Evolutionary conservation across 192 early-diverging fungal species (phyloP).

Genomic region (Spizellomyces sp.): DNA sequence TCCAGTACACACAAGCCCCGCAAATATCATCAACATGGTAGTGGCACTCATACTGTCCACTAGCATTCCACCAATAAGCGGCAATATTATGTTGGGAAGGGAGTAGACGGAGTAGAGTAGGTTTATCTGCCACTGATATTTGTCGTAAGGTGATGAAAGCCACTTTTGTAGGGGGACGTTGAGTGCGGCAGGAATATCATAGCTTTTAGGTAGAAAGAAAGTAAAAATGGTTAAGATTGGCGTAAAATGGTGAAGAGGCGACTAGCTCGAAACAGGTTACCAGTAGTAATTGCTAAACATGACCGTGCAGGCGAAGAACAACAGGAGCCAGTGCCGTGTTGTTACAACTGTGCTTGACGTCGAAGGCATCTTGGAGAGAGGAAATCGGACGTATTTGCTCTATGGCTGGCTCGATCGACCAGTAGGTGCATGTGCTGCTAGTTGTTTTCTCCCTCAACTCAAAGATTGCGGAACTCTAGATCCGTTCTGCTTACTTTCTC

Average conservation of each 20-base stretch:
- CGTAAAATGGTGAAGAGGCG: background rate
- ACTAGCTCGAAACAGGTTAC: background rate
- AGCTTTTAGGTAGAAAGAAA: conserved; percentile 28
- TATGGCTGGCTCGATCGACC: no score
- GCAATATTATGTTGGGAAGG: conserved; percentile 68
- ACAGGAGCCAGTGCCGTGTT: conserved; percentile 19
- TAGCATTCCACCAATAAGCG: conserved; percentile 60
- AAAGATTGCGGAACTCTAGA: no score
- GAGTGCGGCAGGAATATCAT: conserved; percentile 58
- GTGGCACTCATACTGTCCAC: conserved; percentile 57
- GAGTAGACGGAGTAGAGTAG: conserved; percentile 65
- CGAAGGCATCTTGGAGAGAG: no score
- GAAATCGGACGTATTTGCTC: no score
- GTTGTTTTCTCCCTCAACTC: no score
- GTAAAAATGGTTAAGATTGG: background rate
- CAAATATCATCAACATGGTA: conserved; percentile 55
- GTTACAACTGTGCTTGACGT: background rate
- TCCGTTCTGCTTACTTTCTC: no score
- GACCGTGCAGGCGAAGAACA: conserved; percentile 42
- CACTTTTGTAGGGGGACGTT: conserved; percentile 55
- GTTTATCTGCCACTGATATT: conserved; percentile 58
- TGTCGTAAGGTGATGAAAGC: conserved; percentile 38
- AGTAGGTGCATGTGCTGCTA: no score
- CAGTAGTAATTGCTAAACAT: conserved; percentile 63
- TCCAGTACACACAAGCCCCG: conserved; percentile 51